Base-by-base conservation (phyloP, 2,329 filamentous ascomycete species). In the Drechslerella coelobrocha region DNA sequence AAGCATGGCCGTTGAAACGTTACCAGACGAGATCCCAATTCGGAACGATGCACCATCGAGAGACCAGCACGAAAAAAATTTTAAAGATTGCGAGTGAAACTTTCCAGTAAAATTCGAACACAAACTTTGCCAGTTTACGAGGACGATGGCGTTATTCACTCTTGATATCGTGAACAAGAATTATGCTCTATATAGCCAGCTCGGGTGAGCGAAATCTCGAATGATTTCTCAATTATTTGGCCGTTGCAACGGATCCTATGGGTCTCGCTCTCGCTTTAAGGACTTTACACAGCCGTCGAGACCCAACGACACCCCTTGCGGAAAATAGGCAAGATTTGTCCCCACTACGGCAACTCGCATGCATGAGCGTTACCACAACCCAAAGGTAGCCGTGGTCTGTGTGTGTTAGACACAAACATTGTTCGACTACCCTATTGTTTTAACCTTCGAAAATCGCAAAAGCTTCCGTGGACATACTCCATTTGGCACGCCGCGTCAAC, bases 401-500 rank as follows among this genome's bases (percentile, higher is more conserved):
- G 29, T 26, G 9, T 43, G 19, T 19, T 17, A 41, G 26, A 34
- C 24, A 51, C 17, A 59, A 17, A 9, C 34, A 14, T 14, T 14
- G 34, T 14, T 39, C 12, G 34, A 39, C 34, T 4, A 14, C 34
- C 12, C 4, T 3, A n/a, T 2, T 5, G 34, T 14, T 2, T 10
- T 39, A 39, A 5, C 4, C 2, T 14, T 5, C 34, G 34, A 5
- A 48, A 8, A 6, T 48, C 19, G 47, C 17, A 57, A 68, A 69
- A 61, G 27, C 43, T 48, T 59, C 65, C 57, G 59, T 17, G 52
- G 65, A 69, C 54, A 61, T 69, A 26, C 65, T 69, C 9, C 8
- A 51, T 69, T 27, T 6, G 57, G 57, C 23, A 53, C 23, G 23
- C 23, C 1, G 19, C 27, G 43, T n/a, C 24, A 60, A 45, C 48